A percentile compares a stretch with the other conserved stretches of the same genome.
phyloP scores from a whole-genome alignment of 2,329 filamentous ascomycete species.

The Cercospora sp. region DNA sequence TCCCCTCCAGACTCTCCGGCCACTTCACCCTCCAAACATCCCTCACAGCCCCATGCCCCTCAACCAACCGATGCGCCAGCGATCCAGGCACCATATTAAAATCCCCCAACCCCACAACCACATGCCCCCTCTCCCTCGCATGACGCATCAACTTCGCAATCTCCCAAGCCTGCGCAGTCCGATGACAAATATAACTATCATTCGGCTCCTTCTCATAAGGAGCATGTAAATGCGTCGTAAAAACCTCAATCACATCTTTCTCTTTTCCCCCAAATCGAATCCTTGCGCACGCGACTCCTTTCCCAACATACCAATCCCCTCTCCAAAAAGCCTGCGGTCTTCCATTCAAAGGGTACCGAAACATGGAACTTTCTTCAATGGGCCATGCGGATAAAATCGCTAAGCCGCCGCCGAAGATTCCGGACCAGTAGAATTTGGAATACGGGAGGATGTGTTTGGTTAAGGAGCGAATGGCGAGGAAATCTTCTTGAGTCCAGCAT shows the following conservation, averaged over 20 bases:
- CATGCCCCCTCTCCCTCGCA: slow-evolving; percentile 75
- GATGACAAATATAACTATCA: slow-evolving; percentile 87
- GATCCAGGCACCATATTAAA: slow-evolving; percentile 96
- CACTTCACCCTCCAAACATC: slow-evolving; percentile 85
- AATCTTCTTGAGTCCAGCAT: slow-evolving; percentile 88
- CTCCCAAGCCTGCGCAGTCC: slow-evolving; percentile 91
- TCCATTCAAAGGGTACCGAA: slow-evolving; percentile 85
- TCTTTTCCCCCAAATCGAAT: slow-evolving; percentile 67
- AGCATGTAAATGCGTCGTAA: slow-evolving; percentile 84
- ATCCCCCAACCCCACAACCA: slow-evolving; percentile 85
- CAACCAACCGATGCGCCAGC: slow-evolving; percentile 79
- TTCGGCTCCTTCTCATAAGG: slow-evolving; percentile 78
- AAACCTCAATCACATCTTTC: slow-evolving; percentile 78
- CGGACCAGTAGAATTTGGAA: slow-evolving; percentile 89
- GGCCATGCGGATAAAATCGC: slow-evolving; percentile 91
- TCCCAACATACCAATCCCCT: slow-evolving; percentile 95
- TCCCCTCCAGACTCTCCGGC: slow-evolving; percentile 79
- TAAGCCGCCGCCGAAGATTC: slow-evolving; percentile 84
- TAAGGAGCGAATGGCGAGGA: slow-evolving; percentile 71
- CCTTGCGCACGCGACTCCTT: slow-evolving; percentile 82
- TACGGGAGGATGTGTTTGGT: slow-evolving; percentile 77
- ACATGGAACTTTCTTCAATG: slow-evolving; percentile 85
- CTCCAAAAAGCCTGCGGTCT: slow-evolving; percentile 90
- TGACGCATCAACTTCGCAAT: slow-evolving; percentile 84
- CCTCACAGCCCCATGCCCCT: slow-evolving; percentile 71